Base-by-base conservation (phyloP, 805 yeast genomes). In the fission yeast (Schizosaccharomyces pombe) region DNA sequence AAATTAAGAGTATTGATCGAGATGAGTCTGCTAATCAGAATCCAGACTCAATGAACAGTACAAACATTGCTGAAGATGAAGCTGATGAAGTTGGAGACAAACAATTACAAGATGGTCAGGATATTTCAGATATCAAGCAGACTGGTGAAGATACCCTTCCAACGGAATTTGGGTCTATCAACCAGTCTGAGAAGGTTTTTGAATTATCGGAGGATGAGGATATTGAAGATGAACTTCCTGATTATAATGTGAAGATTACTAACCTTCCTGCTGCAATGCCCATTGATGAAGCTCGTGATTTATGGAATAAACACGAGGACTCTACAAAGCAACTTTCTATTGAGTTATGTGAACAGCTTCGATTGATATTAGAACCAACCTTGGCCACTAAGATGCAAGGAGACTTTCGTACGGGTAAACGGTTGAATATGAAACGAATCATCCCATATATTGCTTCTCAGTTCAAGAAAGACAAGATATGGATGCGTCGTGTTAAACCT, bases 381-480 rank as follows among this genome's bases (percentile, higher is more conserved):
- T 70, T 84, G 57, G 93, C 96, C n/a, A 89, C 97, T 2, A 91
- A 91, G 65, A 71, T 91, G 56, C 78, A 76, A 58, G 99, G 99
- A 63, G 98, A 91, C 65, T 91, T 85, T 69, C 86, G 87, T 67
- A 87, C 96, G 1, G 99, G 99, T 66, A 91, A 91, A 66, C 75
- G 98, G 60, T 75, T 91, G 62, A 91, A 91, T 67, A 87, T 91
- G 97, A 91, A 89, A 72, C 75, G 96, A 60, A 91, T 91, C 62
- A 91, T 91, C 62, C 94, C 97, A 5, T 91, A 89, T 67, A 91
- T 91, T 71, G 99, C 99, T 0, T 84, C 95, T 39, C 94, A 86
- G 62, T 91, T 85, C 76, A 79, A 94, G 63, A 91, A 91, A 66
- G 99, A 91, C 67, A 91, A 91, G 72, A 91, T 91, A 56, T 91